Percentiles rank a stretch among this genome's conserved stretches.
Conservation (phyloP, 176 grass and related monocot species). For the Lolium perenne region DNA sequence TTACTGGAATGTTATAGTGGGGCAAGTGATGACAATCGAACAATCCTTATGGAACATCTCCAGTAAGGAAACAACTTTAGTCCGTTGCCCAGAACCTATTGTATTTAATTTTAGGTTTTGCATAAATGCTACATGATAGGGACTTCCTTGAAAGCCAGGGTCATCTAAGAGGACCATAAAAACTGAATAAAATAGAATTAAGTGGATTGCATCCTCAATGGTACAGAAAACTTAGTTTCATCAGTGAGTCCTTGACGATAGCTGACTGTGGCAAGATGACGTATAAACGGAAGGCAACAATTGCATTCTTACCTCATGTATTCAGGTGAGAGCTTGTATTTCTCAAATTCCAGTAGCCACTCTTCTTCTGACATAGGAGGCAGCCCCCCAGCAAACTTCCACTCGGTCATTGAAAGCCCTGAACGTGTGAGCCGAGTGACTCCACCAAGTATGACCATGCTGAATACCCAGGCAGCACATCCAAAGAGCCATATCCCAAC, state of each 20-base stretch:
- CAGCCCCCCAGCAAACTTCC: conserved; percentile 83
- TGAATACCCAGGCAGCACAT: conserved; percentile 94
- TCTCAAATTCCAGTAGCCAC: conserved; percentile 82
- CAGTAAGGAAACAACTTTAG: background rate
- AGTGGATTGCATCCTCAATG: background rate
- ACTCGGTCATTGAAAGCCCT: conserved; percentile 96
- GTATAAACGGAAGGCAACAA: background rate
- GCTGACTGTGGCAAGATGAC: background rate
- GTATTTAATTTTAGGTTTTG: background rate
- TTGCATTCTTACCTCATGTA: conserved; percentile 62
- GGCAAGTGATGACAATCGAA: background rate
- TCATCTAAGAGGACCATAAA: background rate
- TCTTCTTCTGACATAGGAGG: conserved; percentile 80
- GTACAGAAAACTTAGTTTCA: background rate
- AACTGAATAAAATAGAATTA: conserved; percentile 1
- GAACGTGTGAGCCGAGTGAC: conserved; percentile 94
- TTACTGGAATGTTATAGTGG: background rate
- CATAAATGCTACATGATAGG: background rate
- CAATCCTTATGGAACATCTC: background rate
- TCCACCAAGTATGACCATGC: conserved; percentile 89
- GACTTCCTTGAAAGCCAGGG: background rate
- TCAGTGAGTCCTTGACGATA: background rate
- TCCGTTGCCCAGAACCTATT: background rate
- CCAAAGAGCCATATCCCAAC: conserved; percentile 95
- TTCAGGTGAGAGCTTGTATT: conserved; percentile 91